These are phyloP conservation scores for Phytopythium oedochilum DNA, from an alignment of 352 stramenopile species.

Conservation along the genomic window DNA sequence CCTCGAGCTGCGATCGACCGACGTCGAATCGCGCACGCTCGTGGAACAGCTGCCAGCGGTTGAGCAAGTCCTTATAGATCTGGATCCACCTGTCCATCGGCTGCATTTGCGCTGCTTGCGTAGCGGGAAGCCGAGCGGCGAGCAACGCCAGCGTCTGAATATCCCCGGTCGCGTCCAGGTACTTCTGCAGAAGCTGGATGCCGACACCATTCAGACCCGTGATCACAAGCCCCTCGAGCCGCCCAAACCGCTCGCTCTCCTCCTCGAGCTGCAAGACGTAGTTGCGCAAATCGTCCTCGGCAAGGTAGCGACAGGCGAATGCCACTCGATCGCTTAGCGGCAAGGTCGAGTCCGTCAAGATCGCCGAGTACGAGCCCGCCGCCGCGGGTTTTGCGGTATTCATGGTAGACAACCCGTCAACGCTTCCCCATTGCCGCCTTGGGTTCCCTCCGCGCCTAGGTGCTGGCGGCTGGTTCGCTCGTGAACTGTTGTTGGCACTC, in stretches of 20 bases:
- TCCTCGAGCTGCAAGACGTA: slow-evolving; percentile 81
- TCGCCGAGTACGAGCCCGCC: slow-evolving; percentile 53
- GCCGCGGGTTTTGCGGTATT: slow-evolving; percentile 18
- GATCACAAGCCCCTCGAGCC: slow-evolving; percentile 90
- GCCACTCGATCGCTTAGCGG: slow-evolving; percentile 87
- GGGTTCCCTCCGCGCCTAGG: slow-evolving; percentile 19
- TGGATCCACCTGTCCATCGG: slow-evolving; percentile 87
- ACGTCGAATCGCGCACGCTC: slow-evolving; percentile 92
- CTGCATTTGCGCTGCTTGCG: slow-evolving; percentile 48
- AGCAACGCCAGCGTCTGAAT: slow-evolving; percentile 91
- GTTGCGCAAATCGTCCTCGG: slow-evolving; percentile 70
- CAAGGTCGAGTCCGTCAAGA: slow-evolving; percentile 85
- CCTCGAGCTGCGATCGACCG: slow-evolving; percentile 84
- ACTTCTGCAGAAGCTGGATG: slow-evolving; percentile 88
- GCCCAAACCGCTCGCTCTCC: slow-evolving; percentile 75
- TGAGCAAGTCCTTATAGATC: slow-evolving; percentile 90
- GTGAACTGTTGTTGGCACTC: slow-evolving; percentile 16
- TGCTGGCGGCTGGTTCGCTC: slow-evolving; percentile 22
- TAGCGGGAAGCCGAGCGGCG: slow-evolving; percentile 53
- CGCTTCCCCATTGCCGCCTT: slow-evolving; percentile 57
- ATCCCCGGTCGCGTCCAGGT: slow-evolving; percentile 87
- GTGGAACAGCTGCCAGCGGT: slow-evolving; percentile 93
- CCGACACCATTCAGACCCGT: slow-evolving; percentile 82
- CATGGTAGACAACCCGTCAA: slow-evolving; percentile 44
- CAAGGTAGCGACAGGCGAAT: slow-evolving; percentile 90